phyloP scores from a whole-genome alignment of 2,329 filamentous ascomycete species.

The Triangularia verruculosa region DNA sequence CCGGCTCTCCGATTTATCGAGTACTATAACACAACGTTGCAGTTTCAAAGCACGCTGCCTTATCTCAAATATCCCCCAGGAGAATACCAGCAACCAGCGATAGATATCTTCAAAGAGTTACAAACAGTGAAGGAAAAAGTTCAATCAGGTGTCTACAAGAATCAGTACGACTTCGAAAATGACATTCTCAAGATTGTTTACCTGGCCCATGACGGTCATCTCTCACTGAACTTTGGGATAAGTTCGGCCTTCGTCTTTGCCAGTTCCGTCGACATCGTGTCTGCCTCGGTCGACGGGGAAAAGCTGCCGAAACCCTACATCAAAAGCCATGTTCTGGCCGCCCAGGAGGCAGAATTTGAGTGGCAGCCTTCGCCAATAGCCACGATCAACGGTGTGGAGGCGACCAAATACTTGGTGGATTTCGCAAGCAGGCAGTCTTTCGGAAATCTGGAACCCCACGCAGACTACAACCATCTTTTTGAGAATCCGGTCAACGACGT shows the following conservation, averaged over 20 bases:
- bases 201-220: conserved; percentile 37
- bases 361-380: conserved; percentile 26
- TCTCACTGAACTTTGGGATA: conserved; percentile 32
- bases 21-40: conserved; percentile 44
- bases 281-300: conserved; percentile 34
- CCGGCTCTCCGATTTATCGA: conserved; percentile 42
- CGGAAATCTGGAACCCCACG: conserved; percentile 39
- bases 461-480: conserved; percentile 42
- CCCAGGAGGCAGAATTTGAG: conserved; percentile 13
- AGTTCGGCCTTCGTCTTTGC: conserved; percentile 33
- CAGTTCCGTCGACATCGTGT: conserved; percentile 31
- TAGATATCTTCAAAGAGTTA: conserved; percentile 35
- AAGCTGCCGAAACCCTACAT: conserved; percentile 17
- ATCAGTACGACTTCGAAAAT: conserved; percentile 38
- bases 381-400: conserved; percentile 34
- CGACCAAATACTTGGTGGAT: conserved; percentile 28
- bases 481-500: conserved; percentile 29
- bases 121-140: conserved; percentile 33
- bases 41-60: conserved; percentile 43
- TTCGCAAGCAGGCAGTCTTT: conserved; percentile 35
- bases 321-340: conserved; percentile 34
- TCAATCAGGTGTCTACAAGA: conserved; percentile 31
- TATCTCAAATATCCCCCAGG: conserved; percentile 40
- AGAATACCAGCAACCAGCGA: conserved; percentile 39
- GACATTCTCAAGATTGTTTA: conserved; percentile 35